A percentile compares a stretch with the other conserved stretches of the same genome.
These are phyloP conservation scores for Eremothecium coryli DNA, from an alignment of 1,139 yeast species.

Conservation along the genomic window DNA sequence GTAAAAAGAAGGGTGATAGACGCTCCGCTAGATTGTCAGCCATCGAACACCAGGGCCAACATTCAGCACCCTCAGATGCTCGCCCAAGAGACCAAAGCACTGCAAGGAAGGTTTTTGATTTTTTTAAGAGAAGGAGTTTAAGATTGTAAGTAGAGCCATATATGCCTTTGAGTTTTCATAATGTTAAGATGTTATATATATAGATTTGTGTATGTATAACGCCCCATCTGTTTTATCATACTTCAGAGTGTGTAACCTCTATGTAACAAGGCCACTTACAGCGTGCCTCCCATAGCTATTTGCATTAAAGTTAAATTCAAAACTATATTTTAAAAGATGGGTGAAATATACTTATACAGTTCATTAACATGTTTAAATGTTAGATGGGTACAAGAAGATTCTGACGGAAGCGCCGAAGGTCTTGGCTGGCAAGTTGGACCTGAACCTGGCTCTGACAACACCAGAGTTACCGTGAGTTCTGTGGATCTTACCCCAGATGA, in stretches of 20 bases:
- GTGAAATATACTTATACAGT: constrained; percentile 17
- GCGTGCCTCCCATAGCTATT: too few species aligned
- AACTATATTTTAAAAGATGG: constrained; percentile 12
- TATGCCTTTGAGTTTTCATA: too few species aligned
- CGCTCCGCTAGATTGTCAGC: constrained; percentile 18
- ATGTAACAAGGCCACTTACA: too few species aligned
- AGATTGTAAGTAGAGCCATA: constrained; percentile 23
- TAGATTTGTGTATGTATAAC: background rate
- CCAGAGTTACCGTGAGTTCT: constrained; percentile 99
- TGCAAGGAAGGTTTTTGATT: constrained; percentile 71
- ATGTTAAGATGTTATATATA: too few species aligned
- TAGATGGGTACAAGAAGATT: constrained; percentile 99
- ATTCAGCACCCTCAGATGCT: constrained; percentile 10
- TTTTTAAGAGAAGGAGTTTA: constrained; percentile 68
- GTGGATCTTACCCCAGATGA: constrained; percentile 98
- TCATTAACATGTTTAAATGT: constrained; percentile 57
- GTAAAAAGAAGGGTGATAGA: constrained; percentile 10
- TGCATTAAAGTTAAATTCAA: constrained; percentile 8
- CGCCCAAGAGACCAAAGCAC: constrained; percentile 42
- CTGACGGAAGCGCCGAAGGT: constrained; percentile 99
- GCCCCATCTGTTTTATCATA: too few species aligned
- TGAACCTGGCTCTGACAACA: constrained; percentile 97
- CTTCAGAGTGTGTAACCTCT: too few species aligned
- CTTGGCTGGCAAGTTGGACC: constrained; percentile 98
- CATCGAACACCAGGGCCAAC: constrained; percentile 6